A percentile compares a stretch with the other conserved stretches of the same genome.
These are phyloP conservation scores for Colletotrichum sp. DNA, from an alignment of 2,329 filamentous ascomycete genomes.

Conservation along the genomic window DNA sequence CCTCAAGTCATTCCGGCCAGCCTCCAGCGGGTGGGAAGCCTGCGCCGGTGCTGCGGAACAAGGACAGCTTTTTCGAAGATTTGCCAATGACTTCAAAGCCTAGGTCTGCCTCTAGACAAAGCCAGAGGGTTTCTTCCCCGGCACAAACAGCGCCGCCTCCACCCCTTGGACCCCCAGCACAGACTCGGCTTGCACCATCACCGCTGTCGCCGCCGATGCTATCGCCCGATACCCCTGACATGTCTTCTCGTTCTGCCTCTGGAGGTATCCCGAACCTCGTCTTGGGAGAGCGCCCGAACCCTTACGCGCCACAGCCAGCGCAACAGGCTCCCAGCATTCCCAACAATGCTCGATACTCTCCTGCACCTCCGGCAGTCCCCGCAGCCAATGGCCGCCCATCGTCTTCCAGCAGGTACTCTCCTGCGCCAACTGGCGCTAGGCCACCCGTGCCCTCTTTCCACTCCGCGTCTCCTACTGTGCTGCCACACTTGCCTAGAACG, in stretches of 20 bases:
- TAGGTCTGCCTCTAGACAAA: slow-evolving; percentile 64
- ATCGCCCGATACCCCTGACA: neutral
- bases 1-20: slow-evolving; percentile 40
- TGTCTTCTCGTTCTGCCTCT: slow-evolving; percentile 17
- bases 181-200: slow-evolving; percentile 27
- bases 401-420: slow-evolving; percentile 57
- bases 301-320: slow-evolving; percentile 54
- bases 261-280: slow-evolving; percentile 48
- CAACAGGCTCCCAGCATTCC: slow-evolving; percentile 35
- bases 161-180: slow-evolving; percentile 33
- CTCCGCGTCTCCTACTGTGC: slow-evolving; percentile 42
- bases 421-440: slow-evolving; percentile 46
- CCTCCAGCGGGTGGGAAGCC: slow-evolving; percentile 36
- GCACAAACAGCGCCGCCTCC: slow-evolving; percentile 39
- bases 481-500: slow-evolving; percentile 67
- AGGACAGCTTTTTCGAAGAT: slow-evolving; percentile 78
- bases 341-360: slow-evolving; percentile 64
- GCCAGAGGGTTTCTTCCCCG: slow-evolving; percentile 48
- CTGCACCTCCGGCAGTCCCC: slow-evolving; percentile 50
- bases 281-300: slow-evolving; percentile 55
- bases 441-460: slow-evolving; percentile 46
- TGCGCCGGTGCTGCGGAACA: slow-evolving; percentile 39
- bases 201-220: slow-evolving; percentile 9
- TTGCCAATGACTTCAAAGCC: slow-evolving; percentile 68
- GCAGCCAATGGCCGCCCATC: slow-evolving; percentile 45